phyloP scores from a whole-genome alignment of 2,329 filamentous ascomycete genomes.

The Fusarium brevicatenulatum region DNA sequence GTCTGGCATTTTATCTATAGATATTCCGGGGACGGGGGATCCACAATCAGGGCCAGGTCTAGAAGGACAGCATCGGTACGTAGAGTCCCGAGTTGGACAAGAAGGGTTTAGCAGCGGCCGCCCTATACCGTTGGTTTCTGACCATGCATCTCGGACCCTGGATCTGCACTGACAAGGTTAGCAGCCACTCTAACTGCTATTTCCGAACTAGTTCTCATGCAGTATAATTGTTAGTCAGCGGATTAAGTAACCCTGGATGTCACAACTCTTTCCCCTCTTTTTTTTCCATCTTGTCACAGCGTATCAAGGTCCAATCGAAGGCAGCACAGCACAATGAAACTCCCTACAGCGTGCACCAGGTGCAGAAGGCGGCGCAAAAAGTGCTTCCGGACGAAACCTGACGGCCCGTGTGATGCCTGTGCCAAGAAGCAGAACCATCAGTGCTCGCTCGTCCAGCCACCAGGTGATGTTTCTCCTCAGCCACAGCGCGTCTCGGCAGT shows the following conservation, averaged over 20 bases:
- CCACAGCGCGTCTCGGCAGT: not conserved
- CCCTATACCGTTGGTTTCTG: not conserved
- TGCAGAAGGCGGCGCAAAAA: constrained; percentile 13
- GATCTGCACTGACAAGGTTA: not conserved
- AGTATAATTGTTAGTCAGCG: not conserved
- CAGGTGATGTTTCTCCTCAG: not conserved
- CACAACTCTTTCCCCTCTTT: not conserved
- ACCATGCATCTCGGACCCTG: not conserved
- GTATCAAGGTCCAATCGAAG: not conserved
- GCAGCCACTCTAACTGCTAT: not conserved
- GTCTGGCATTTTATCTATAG: not conserved
- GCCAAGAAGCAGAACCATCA: not conserved
- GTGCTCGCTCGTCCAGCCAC: constrained; percentile 5
- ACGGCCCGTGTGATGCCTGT: constrained; percentile 1
- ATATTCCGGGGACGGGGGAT: not conserved
- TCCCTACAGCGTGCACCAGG: constrained; percentile 1
- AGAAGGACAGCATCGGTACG: not conserved
- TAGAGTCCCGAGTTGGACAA: not conserved
- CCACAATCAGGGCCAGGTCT: constrained; percentile 1
- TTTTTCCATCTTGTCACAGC: not conserved
- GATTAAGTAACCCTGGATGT: not conserved
- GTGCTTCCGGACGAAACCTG: constrained; percentile 2
- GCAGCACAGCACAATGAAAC: constrained; percentile 1
- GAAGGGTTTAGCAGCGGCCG: not conserved
- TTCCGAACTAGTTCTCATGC: not conserved